phyloP scores from a whole-genome alignment of 2,329 filamentous ascomycete species.

The Plectosphaerella plurivora region DNA sequence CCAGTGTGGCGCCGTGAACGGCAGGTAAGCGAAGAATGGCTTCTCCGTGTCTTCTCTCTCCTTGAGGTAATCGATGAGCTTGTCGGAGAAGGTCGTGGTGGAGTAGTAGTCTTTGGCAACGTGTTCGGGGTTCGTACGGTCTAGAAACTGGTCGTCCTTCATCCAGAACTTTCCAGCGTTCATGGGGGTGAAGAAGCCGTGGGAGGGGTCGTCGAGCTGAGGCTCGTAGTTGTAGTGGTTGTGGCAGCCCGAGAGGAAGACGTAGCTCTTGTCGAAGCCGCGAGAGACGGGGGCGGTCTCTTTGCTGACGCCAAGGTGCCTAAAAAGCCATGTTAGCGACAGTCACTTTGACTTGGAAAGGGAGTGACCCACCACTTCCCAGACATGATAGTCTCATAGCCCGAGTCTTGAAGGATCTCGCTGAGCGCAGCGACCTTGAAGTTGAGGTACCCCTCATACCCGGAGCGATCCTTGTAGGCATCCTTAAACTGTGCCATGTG shows the following conservation, averaged over 20 bases:
- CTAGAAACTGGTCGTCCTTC: conserved; percentile 35
- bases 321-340: conserved; percentile 8
- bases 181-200: conserved; percentile 1
- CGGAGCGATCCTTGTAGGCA: conserved; percentile 13
- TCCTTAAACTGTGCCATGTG: conserved; percentile 7
- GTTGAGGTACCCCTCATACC: conserved; percentile 27
- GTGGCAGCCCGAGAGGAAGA: conserved; percentile 33
- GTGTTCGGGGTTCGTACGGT: conserved; percentile 18
- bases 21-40: conserved; percentile 43
- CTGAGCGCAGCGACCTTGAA: conserved; percentile 20
- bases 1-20: conserved; percentile 49
- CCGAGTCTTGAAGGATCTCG: conserved; percentile 21
- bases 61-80: conserved; percentile 33
- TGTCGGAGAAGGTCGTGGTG: conserved; percentile 35
- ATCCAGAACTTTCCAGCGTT: conserved; percentile 26
- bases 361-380: conserved; percentile 22
- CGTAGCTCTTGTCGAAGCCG: conserved; percentile 36
- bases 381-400: conserved; percentile 24
- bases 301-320: conserved; percentile 27
- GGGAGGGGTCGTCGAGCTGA: conserved; percentile 13
- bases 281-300: conserved; percentile 29
- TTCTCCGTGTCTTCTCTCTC: conserved; percentile 30
- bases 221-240: conserved; percentile 55
- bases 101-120: conserved; percentile 40
- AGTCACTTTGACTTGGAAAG: neutral